These are phyloP conservation scores for Dothidotthia symphoricarpi DNA, from an alignment of 2,329 filamentous ascomycete species.

Conservation along the genomic window DNA sequence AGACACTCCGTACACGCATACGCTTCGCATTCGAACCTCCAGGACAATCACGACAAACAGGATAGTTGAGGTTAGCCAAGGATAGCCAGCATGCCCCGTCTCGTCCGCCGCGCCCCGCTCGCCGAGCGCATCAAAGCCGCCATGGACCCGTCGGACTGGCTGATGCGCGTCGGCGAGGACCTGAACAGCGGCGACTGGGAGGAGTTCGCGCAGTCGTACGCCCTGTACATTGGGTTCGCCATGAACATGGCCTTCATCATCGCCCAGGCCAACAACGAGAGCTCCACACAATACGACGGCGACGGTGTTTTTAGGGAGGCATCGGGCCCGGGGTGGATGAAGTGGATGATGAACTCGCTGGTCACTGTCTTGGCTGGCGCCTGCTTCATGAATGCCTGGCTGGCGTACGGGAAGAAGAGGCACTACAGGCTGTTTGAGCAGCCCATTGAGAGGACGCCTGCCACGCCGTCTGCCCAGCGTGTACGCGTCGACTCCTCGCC, in stretches of 20 bases:
- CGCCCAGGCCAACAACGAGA: constrained; percentile 72
- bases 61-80: no score
- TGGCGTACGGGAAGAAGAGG: constrained; percentile 76
- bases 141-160: constrained; percentile 83
- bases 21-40: neutral
- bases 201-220: constrained; percentile 69
- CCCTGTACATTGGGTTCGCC: constrained; percentile 69
- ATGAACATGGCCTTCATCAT: constrained; percentile 80
- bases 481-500: constrained; percentile 87
- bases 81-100: constrained; percentile 67
- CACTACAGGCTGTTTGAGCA: constrained; percentile 90
- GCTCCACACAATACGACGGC: constrained; percentile 48
- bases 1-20: neutral
- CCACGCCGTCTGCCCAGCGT: constrained; percentile 81
- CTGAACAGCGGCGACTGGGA: constrained; percentile 91
- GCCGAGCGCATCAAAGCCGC: constrained; percentile 74
- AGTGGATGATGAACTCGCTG: constrained; percentile 64
- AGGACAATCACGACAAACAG: no score
- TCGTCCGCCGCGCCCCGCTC: constrained; percentile 79
- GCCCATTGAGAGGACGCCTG: constrained; percentile 70
- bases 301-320: constrained; percentile 78
- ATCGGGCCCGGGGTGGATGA: constrained; percentile 60
- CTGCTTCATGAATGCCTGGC: constrained; percentile 74
- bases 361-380: constrained; percentile 67
- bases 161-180: constrained; percentile 89